phyloP scores from a whole-genome alignment of 805 yeast genomes.

The Priceomyces melissophilus region DNA sequence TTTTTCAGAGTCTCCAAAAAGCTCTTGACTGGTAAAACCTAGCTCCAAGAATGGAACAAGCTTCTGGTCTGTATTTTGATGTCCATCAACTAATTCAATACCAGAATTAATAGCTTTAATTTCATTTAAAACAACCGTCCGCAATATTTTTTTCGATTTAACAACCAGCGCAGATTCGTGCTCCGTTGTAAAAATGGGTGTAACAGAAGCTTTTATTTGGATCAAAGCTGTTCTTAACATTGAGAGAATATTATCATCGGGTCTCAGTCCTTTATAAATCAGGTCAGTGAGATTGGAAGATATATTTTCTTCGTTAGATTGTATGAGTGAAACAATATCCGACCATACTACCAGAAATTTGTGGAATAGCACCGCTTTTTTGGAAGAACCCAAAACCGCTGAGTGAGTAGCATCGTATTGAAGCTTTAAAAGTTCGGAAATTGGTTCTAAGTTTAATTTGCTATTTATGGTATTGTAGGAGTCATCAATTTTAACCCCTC shows the following conservation, averaged over 20 bases:
- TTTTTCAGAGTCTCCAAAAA: neutral
- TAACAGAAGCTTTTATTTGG: neutral
- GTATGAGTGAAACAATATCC: conserved; percentile 18
- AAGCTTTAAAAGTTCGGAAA: conserved; percentile 24
- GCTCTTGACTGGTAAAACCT: neutral
- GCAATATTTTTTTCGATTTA: neutral
- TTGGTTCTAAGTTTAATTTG: conserved; percentile 34
- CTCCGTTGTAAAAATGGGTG: too few relatives aligned
- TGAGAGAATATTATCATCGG: conserved; percentile 5
- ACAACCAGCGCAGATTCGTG: too few relatives aligned
- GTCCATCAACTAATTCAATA: conserved; percentile 8
- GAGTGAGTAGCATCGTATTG: conserved; percentile 27
- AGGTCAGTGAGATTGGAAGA: conserved; percentile 11
- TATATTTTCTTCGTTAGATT: conserved; percentile 25
- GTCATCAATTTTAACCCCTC: conserved; percentile 25
- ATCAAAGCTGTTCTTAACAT: conserved; percentile 4
- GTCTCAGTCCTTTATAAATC: conserved; percentile 3
- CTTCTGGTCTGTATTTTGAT: neutral
- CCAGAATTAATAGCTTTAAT: conserved; percentile 17
- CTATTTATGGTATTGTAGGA: conserved; percentile 28
- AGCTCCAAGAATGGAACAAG: conserved; percentile 5
- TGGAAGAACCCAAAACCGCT: conserved; percentile 20
- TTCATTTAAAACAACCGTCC: conserved; percentile 18
- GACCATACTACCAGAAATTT: conserved; percentile 26
- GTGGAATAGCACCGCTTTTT: conserved; percentile 25